Evolutionary conservation across 2,329 filamentous ascomycete species (phyloP).

Genomic region (Lachnellula suecica): DNA sequence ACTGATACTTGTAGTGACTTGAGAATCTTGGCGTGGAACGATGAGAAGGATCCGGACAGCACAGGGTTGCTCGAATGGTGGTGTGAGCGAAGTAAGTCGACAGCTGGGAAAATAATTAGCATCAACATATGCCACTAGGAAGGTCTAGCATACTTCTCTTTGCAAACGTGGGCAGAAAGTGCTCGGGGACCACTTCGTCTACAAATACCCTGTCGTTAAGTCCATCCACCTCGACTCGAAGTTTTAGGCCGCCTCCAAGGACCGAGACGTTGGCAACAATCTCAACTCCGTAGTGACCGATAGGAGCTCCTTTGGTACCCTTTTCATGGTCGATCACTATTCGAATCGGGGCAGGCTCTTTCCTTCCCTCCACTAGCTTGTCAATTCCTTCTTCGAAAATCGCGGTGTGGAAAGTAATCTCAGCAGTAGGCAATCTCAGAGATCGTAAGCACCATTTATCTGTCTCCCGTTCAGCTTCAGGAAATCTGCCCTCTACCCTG

Average conservation of each 20-base stretch:
- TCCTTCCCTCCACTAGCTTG: slow-evolving; percentile 61
- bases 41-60: slow-evolving; percentile 68
- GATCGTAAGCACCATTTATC: slow-evolving; percentile 78
- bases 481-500: slow-evolving; percentile 79
- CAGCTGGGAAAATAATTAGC: slow-evolving; percentile 53
- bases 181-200: slow-evolving; percentile 70
- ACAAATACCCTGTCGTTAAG: slow-evolving; percentile 69
- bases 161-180: slow-evolving; percentile 74
- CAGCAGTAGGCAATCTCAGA: slow-evolving; percentile 60
- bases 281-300: slow-evolving; percentile 69
- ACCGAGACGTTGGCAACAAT: slow-evolving; percentile 63
- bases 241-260: slow-evolving; percentile 51
- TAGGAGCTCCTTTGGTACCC: slow-evolving; percentile 63
- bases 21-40: slow-evolving; percentile 76
- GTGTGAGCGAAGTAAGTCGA: slow-evolving; percentile 69
- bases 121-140: background rate
- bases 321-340: slow-evolving; percentile 71
- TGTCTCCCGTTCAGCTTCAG: slow-evolving; percentile 79
- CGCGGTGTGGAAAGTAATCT: slow-evolving; percentile 61
- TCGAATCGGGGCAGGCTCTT: slow-evolving; percentile 67
- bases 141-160: slow-evolving; percentile 60
- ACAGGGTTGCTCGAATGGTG: slow-evolving; percentile 65
- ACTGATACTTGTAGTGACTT: slow-evolving; percentile 65
- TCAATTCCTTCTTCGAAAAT: slow-evolving; percentile 70
- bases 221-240: slow-evolving; percentile 58